A percentile compares a stretch with the other conserved stretches of the same genome.
Conservation (phyloP, 768 basidiomycete species). For the Termitomyces sp. region DNA sequence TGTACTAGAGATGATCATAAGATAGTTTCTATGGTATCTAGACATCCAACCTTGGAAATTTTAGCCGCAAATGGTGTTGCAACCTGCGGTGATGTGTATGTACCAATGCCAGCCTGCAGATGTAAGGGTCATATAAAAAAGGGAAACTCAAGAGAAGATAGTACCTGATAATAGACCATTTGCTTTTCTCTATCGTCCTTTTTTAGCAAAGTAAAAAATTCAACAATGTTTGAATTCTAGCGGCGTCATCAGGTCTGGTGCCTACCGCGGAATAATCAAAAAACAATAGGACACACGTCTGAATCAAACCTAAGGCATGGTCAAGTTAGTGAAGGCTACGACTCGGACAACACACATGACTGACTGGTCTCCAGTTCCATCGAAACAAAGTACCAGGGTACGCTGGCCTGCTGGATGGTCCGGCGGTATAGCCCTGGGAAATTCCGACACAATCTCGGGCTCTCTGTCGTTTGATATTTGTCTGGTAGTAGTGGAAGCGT, state of each 20-base stretch:
- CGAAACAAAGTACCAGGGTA: conserved; percentile 67
- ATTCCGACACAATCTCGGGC: neutral
- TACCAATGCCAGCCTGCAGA: conserved; percentile 51
- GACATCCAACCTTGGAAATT: conserved; percentile 33
- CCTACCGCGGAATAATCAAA: neutral
- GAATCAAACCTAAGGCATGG: conserved; percentile 28
- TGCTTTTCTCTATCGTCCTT: conserved; percentile 44
- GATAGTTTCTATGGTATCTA: neutral
- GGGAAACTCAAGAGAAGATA: too few species aligned
- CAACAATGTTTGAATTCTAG: conserved; percentile 49
- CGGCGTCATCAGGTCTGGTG: neutral
- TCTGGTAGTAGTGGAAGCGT: neutral
- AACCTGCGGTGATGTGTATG: conserved; percentile 41
- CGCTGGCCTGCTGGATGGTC: conserved; percentile 30
- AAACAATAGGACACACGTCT: conserved; percentile 27
- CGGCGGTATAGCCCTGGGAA: conserved; percentile 20
- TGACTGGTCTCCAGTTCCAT: conserved; percentile 51
- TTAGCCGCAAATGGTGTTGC: conserved; percentile 42
- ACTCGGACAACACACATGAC: neutral
- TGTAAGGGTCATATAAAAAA: neutral
- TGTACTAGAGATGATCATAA: conserved; percentile 7
- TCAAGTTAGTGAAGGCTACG: neutral
- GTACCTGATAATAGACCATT: too few species aligned
- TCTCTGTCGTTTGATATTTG: neutral
- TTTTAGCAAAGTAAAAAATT: conserved; percentile 47